Conservation (phyloP, 2,329 filamentous ascomycete genomes). For the Tolypocladium ophioglossoides region DNA sequence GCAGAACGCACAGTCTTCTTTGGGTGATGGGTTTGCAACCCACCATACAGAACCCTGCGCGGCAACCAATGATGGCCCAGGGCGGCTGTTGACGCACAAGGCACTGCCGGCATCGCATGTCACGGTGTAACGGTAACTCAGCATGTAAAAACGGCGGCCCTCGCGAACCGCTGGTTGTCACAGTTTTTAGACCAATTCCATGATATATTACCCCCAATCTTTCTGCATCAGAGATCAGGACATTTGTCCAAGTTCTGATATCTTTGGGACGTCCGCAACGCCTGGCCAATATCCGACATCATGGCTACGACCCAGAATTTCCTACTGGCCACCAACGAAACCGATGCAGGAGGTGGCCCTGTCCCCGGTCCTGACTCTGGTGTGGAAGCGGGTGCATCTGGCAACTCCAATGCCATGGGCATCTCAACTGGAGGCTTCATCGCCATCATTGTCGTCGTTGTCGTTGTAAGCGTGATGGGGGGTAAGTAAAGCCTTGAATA, state of each 20-base stretch:
- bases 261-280: background rate
- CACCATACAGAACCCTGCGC: background rate
- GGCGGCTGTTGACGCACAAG: background rate
- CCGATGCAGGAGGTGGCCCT: conserved; percentile 20
- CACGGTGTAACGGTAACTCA: background rate
- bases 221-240: background rate
- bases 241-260: background rate
- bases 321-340: conserved; percentile 32
- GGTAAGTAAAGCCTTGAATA: conserved; percentile 37
- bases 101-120: conserved; percentile 11
- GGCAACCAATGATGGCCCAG: background rate
- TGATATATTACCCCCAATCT: background rate
- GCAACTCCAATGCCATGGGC: conserved; percentile 42
- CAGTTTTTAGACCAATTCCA: background rate
- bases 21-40: background rate
- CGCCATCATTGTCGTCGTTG: conserved; percentile 65
- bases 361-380: conserved; percentile 30
- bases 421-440: conserved; percentile 61
- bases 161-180: background rate
- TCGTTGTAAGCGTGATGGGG: conserved; percentile 55
- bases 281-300: conserved; percentile 4
- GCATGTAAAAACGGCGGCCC: background rate
- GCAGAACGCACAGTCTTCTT: background rate
- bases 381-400: conserved; percentile 53
- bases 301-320: conserved; percentile 31